Percentiles rank a stretch among this genome's conserved stretches.
Conservation (phyloP, 2,329 filamentous ascomycete genomes). For the Arachnomyces sp. region DNA sequence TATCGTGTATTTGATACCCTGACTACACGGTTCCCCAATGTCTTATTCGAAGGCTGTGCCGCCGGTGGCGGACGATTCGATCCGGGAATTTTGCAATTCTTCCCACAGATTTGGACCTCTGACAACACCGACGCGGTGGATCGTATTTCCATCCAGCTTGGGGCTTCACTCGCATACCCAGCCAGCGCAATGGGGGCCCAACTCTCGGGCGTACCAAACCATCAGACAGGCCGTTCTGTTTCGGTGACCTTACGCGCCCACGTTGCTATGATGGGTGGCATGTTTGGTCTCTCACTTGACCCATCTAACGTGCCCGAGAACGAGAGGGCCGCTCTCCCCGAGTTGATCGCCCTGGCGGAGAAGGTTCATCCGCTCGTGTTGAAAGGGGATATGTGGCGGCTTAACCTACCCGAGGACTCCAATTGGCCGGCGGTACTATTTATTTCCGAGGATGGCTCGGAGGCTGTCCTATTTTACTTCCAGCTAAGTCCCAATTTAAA, state of each 20-base stretch:
- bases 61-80: constrained; percentile 60
- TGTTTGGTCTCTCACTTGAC: constrained; percentile 58
- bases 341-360: constrained; percentile 48
- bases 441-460: constrained; percentile 43
- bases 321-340: constrained; percentile 49
- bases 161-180: constrained; percentile 57
- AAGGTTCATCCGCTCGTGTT: constrained; percentile 54
- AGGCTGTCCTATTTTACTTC: constrained; percentile 54
- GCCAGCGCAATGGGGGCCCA: constrained; percentile 60
- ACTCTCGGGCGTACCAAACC: constrained; percentile 54
- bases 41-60: constrained; percentile 61
- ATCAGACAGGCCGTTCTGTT: constrained; percentile 48
- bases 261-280: constrained; percentile 62
- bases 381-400: constrained; percentile 52
- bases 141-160: constrained; percentile 56
- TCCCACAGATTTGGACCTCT: constrained; percentile 59
- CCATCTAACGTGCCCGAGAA: constrained; percentile 45
- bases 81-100: constrained; percentile 56
- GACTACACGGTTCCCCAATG: constrained; percentile 52
- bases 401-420: constrained; percentile 50
- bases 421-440: constrained; percentile 59
- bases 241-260: constrained; percentile 56
- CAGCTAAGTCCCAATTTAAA: constrained; percentile 49
- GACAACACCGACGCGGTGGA: constrained; percentile 59
- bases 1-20: constrained; percentile 56